phyloP scores from a whole-genome alignment of 371 early-diverging fungal genomes.

The Smittium mucronatum region DNA sequence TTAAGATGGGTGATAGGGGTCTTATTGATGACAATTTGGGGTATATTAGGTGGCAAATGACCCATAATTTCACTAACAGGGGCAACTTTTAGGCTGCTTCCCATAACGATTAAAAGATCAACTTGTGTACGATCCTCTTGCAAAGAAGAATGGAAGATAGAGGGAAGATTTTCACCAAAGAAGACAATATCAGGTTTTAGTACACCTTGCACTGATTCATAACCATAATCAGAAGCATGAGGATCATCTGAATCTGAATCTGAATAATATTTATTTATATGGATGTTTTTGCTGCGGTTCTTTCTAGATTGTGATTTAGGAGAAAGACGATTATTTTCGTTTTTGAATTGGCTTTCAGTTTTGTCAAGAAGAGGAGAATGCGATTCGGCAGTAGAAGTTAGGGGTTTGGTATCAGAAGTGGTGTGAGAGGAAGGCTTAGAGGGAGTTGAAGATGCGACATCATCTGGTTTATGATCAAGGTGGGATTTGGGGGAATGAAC shows the following conservation, averaged over 20 bases:
- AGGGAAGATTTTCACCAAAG: conserved; percentile 82
- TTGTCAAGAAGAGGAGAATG: not conserved
- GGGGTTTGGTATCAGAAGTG: not conserved
- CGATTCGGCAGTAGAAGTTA: conserved; percentile 3
- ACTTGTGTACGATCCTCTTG: conserved; percentile 53
- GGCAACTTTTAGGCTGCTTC: conserved; percentile 86
- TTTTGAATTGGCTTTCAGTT: too few relatives aligned
- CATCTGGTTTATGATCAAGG: not conserved
- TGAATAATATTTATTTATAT: conserved; percentile 17
- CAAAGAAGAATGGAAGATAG: conserved; percentile 56
- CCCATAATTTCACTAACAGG: conserved; percentile 85
- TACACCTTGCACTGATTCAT: conserved; percentile 29
- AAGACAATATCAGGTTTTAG: conserved; percentile 81
- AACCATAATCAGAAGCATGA: conserved; percentile 27
- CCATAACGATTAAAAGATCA: conserved; percentile 87
- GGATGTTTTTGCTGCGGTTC: conserved; percentile 1
- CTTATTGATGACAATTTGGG: conserved; percentile 83
- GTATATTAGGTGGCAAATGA: conserved; percentile 63
- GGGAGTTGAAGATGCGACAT: not conserved
- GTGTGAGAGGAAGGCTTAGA: not conserved
- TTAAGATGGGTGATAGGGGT: conserved; percentile 67
- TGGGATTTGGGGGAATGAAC: conserved; percentile 19
- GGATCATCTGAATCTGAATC: conserved; percentile 22
- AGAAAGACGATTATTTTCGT: too few relatives aligned
- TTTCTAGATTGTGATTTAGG: not conserved